Evolutionary conservation across 441 rosid species (phyloP), one percentile per base, ranked within the genome.

Genomic region (Brassica balearica): DNA sequence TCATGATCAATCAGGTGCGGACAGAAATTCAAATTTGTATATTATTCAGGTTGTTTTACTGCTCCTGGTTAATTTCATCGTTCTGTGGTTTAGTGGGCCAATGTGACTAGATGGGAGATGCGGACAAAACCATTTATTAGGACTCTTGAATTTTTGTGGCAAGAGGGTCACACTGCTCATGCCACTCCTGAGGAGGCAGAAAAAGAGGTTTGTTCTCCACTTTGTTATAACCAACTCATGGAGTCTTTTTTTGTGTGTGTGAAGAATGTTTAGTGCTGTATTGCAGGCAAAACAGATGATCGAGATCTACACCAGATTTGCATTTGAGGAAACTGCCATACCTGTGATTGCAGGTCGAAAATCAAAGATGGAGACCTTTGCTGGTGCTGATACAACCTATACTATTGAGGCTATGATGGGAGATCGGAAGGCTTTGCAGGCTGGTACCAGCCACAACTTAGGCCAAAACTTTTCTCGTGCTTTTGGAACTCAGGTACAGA

Each of bases 391-490:
- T 72, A 86, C 80, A 83, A 95, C 97, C 12, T 92, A 90, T 75
- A 95, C 98, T 34, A 93, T 95, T 81, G 99, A 95, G 86, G 97
- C 95, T 83, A 93, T 95, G 98, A 95, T 95, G 98, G 98, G 98
- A 75, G 99, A 95, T 82, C 82, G 86, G 60, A 95, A 92, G 82
- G 99, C 98, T 58, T 85, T 92, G 82, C 98, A 90, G 72, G 96
- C 97, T 78, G 96, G 99, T 69, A 92, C 97, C 11, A 92, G 98
- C 86, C 98, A 93, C 86, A 90, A 91, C 83, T 89, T 93, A 73
- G 96, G 94, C 62, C 98, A 92, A 69, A 93, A 92, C 83, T 95
- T 92, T 75, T 93, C 98, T 72, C 87, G 84, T 80, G 95, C 98
- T 51, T 95, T 95, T 79, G 93, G 87, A 76, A 92, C 97, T 46